Conservation (phyloP, 1,139 yeast species). For the Lodderomyces metapsilosis region DNA sequence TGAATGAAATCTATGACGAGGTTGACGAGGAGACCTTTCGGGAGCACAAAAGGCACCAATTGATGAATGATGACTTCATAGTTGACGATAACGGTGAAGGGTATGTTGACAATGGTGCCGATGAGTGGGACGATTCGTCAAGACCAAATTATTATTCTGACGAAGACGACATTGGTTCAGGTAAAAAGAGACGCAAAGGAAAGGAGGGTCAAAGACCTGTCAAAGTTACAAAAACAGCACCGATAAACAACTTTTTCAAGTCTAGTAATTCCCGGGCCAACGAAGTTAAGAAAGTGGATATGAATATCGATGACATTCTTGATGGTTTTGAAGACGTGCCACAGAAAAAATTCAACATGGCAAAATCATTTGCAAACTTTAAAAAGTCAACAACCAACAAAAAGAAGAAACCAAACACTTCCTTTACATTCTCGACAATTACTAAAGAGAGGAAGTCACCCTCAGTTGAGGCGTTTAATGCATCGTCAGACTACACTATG, state of each 20-base stretch:
- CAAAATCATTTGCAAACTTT: conserved; percentile 13
- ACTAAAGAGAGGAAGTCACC: conserved; percentile 17
- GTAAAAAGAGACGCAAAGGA: conserved; percentile 29
- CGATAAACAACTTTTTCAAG: conserved; percentile 55
- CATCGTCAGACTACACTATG: conserved; percentile 18
- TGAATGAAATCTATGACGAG: conserved; percentile 66
- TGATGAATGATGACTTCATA: conserved; percentile 87
- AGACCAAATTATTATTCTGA: conserved; percentile 54
- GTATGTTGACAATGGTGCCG: conserved; percentile 88
- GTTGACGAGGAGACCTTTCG: conserved; percentile 80
- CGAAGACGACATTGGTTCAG: conserved; percentile 37
- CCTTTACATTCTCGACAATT: conserved; percentile 30
- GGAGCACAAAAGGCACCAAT: conserved; percentile 72
- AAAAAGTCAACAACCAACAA: conserved; percentile 13
- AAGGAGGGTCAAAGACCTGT: conserved; percentile 35
- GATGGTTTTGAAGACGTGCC: conserved; percentile 35
- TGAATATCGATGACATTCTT: conserved; percentile 46
- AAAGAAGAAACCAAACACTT: conserved; percentile 16
- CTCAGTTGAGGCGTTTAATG: conserved; percentile 15
- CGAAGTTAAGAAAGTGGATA: conserved; percentile 27
- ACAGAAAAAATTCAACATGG: conserved; percentile 15
- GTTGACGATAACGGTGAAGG: conserved; percentile 92
- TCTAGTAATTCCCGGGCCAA: conserved; percentile 18
- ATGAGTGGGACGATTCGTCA: conserved; percentile 72
- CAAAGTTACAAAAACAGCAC: conserved; percentile 48